Evolutionary conservation across 148 eudicot genomes (phyloP), one percentile per base, ranked within the genome.

Genomic region (Rhododendron griersonianum): DNA sequence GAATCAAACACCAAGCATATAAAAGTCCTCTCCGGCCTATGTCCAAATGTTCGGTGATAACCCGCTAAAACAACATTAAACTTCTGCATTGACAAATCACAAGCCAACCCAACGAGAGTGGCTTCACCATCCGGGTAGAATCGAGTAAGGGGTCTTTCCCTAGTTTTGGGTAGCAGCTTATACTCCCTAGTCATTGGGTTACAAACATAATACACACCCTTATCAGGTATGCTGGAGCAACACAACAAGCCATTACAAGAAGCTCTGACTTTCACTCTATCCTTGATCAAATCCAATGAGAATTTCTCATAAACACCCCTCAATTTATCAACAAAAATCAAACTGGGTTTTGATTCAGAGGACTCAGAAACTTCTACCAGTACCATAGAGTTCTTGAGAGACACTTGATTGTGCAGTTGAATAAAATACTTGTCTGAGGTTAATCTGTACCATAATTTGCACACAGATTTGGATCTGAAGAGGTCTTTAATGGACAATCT

Each of bases 201-300:
- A 85, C 98, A 97, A 1, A 97, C 95, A 88, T 97, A 97, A 87
- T 95, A 95, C 61, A 95, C 93, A 77, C 98, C 99, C 89, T 93
- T 95, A 87, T 94, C 94, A 57, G 96, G 95, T 30, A 94, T 91
- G 87, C 99, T 95, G 13, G 96, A 93, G 81, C 98, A 97, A 76
- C 99, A 95, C 86, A 97, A 90, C 85, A 97, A 91, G 0, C 99
- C 99, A 92, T 95, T 93, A 88, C 98, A 97, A 67, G 96, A 95
- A 33, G 99, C 98, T 86, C 98, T 91, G 85, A 97, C 90, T 84
- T 89, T 94, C 78, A 97, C 95, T 90, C 98, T 94, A 88, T 93
- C 98, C 57, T 88, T 91, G 57, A 97, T 83, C 76, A 94, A 97
- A 90, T 91, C 92, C 90, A 95, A 84, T 37, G 94, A 91, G 85